phyloP scores from a whole-genome alignment of 768 basidiomycete species.

The Mycena amicta region DNA sequence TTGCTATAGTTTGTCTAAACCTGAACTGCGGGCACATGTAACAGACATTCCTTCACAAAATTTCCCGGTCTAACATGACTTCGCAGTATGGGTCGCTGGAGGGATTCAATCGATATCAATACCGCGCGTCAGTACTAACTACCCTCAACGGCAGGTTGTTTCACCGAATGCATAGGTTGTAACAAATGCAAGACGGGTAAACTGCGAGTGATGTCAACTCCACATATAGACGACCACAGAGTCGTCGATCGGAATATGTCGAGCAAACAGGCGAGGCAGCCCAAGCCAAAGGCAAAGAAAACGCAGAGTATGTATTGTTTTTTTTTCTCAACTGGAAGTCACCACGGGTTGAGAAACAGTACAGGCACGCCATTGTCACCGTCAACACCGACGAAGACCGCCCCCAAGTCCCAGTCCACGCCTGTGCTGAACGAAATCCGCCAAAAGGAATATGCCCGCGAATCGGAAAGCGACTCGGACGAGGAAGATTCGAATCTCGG shows the following conservation, averaged over 20 bases:
- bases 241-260: not conserved
- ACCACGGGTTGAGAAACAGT: no score
- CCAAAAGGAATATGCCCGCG: no score
- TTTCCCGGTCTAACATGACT: not conserved
- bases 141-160: not conserved
- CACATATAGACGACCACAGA: not conserved
- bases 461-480: not conserved
- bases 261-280: not conserved
- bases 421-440: no score
- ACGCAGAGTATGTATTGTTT: not conserved
- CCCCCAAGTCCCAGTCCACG: no score
- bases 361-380: no score
- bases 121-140: not conserved
- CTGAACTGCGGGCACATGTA: not conserved
- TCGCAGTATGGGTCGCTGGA: not conserved
- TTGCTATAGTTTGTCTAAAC: not conserved
- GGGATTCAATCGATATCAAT: not conserved
- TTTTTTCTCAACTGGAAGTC: no score
- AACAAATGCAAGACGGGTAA: not conserved
- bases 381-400: no score
- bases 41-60: not conserved
- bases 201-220: not conserved
- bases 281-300: not conserved
- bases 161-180: not conserved
- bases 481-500: not conserved